Evolutionary conservation across 169 alveolate genomes (phyloP).

Genomic region (Cryptosporidium felis): DNA sequence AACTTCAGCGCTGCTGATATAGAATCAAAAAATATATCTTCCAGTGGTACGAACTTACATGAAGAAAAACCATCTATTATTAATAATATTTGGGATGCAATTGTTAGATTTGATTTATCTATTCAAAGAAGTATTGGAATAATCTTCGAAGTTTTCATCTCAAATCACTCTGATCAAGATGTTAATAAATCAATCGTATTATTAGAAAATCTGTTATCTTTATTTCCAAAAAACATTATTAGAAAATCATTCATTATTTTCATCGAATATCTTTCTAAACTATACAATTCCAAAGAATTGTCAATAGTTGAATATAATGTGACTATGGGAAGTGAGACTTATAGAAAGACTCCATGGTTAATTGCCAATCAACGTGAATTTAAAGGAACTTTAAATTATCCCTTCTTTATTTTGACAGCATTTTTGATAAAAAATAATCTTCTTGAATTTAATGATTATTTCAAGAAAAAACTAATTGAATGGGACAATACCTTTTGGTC

Average conservation of each 20-base stretch:
- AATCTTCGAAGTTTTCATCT: constrained; percentile 55
- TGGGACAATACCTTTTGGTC: constrained; percentile 61
- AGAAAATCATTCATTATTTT: constrained; percentile 25
- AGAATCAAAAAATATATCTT: too few species aligned
- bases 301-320: background rate
- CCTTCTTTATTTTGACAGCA: constrained; percentile 29
- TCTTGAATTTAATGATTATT: constrained; percentile 1
- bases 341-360: constrained; percentile 25
- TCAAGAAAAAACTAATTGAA: background rate
- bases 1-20: too few species aligned
- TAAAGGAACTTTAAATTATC: background rate
- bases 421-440: constrained; percentile 14
- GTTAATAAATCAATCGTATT: background rate
- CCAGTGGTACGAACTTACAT: too few species aligned
- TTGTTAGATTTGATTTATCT: constrained; percentile 42
- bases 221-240: constrained; percentile 30
- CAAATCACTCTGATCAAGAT: background rate
- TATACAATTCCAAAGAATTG: background rate
- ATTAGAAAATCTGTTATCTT: background rate
- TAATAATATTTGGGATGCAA: constrained; percentile 5
- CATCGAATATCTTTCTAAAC: constrained; percentile 15
- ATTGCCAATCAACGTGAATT: background rate
- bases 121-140: constrained; percentile 60
- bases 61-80: too few species aligned
- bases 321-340: constrained; percentile 13